Base-by-base conservation (phyloP, 768 basidiomycete genomes). In the Lactarius trivialis region DNA sequence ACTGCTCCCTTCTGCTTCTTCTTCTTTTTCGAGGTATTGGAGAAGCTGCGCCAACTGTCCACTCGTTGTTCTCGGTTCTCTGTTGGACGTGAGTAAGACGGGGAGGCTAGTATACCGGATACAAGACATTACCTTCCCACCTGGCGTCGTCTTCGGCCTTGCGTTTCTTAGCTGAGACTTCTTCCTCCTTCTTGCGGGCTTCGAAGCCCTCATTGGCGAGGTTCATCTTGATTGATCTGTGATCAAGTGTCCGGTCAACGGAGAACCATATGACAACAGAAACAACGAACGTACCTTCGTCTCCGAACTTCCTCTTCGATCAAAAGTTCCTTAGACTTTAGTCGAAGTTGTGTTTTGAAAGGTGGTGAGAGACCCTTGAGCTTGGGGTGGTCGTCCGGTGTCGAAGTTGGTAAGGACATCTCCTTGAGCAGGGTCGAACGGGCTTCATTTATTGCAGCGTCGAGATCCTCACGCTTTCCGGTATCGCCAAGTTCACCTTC, bases 121-220 rank as follows among this genome's bases (percentile, higher is more conserved):
- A 30, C 28, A 56, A 30, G 15, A 49, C 68, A 75, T 39, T 66
- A 93, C 93, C 91, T 79, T 96, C 93, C 93, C 93, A 97, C 28
- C 73, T 76, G 68, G 85, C 88, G 68, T 95, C 91, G 7, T 94
- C 91, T 68, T 95, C 92, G 1, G 81, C 88, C 74, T 96, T 96
- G 58, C 93, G 81, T 73, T 96, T 96, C 76, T 75, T 85, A 37
- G 83, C 69, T 26, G 79, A 74, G 12, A 88, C 79, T 67, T 94
- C 94, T 60, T 93, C 91, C 56, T 97, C 93, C 71, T 92, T 93
- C 79, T 88, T 91, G 69, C 86, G 81, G n/a, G 94, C 94, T 71
- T 96, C 93, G 5, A 94, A 76, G 3, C 93, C 93, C 73, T 94
- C 92, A 68, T 94, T 94, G 8, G 92, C 92, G 59, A 94, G 73